Conservation (phyloP, 2,329 filamentous ascomycete genomes). For the Lecanosticta acicola region DNA sequence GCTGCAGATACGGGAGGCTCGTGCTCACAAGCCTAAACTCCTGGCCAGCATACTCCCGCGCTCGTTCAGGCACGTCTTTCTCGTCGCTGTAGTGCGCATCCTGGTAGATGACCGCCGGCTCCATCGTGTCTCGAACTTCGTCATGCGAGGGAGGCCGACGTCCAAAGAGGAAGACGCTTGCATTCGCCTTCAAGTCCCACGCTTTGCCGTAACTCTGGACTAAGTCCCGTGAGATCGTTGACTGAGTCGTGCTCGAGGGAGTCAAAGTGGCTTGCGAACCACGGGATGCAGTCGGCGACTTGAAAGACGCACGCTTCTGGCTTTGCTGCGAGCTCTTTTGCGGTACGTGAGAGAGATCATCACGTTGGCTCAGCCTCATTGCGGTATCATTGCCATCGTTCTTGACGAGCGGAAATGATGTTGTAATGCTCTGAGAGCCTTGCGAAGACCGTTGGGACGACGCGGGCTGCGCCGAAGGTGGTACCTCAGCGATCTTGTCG, state of each 20-base stretch:
- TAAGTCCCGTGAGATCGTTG: constrained; percentile 2
- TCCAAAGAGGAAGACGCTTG: constrained; percentile 33
- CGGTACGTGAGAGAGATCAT: constrained; percentile 16
- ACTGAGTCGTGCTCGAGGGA: constrained; percentile 3
- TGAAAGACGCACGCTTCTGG: constrained; percentile 5
- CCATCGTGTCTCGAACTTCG: constrained; percentile 53
- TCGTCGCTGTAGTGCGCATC: constrained; percentile 82
- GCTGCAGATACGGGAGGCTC: constrained; percentile 71
- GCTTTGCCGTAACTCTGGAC: constrained; percentile 19
- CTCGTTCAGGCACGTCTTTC: constrained; percentile 69
- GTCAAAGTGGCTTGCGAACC: constrained; percentile 3
- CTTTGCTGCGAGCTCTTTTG: constrained; percentile 7
- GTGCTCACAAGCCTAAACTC: constrained; percentile 74
- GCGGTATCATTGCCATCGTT: constrained; percentile 63
- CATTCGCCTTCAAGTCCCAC: constrained; percentile 16
- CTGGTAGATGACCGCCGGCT: constrained; percentile 70
- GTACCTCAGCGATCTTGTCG: background rate
- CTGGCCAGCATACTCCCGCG: constrained; percentile 78
- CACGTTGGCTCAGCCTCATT: constrained; percentile 62
- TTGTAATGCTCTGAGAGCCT: constrained; percentile 41
- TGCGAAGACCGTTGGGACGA: constrained; percentile 27
- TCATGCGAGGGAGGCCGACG: constrained; percentile 38
- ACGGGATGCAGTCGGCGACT: background rate
- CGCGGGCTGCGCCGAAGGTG: constrained; percentile 20
- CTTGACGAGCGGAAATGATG: constrained; percentile 72